Base-by-base conservation (phyloP, 2,329 filamentous ascomycete genomes). In the Reticulascus tulasneorum region DNA sequence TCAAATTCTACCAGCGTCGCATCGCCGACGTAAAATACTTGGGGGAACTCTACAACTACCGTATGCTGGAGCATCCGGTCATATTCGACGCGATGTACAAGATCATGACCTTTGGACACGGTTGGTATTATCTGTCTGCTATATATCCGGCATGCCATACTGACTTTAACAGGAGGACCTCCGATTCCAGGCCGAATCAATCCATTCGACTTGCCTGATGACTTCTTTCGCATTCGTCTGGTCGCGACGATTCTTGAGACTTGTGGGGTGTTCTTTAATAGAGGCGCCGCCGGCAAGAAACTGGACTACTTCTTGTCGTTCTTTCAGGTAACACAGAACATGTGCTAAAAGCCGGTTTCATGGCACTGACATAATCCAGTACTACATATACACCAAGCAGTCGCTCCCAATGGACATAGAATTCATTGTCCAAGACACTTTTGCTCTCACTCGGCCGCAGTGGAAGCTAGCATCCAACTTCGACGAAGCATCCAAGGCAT, bases 251-350 rank as follows among this genome's bases (percentile, higher is more conserved):
- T 98, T 31, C 74, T 98, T 5, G 94, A 98, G 62, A 96, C 90
- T 1, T 97, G 91, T 48, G 93, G 94, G 36, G 84, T 94, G 60
- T 98, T 91, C 66, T 98, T 96, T 52, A 93, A 93, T 59, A 84
- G 91, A 51, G 93, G 94, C 7, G 81, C 84, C 27, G 86, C 90
- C 2, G 94, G 90, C 60, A 97, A 97, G 71, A 98, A 97, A 64
- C 75, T 98, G 9, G 93, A 98, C 54, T 97, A 95, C 60, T 98
- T 97, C 62, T 70, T 98, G 42, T 91, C 85, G 0, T 97, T 97
- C 63, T 88, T 98, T 52, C 90, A 94, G 70, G 80, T 83, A 13
- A n/a, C n/a, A n/a, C n/a, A n/a, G n/a, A n/a, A n/a, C n/a, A n/a
- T 24, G 6, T 9, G 37, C 40, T 46, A 19, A 46, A 30, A 13